Evolutionary conservation across 2,329 filamentous ascomycete species (phyloP), one percentile per base, ranked within the genome.

Genomic region (Paecilomyces niveus): DNA sequence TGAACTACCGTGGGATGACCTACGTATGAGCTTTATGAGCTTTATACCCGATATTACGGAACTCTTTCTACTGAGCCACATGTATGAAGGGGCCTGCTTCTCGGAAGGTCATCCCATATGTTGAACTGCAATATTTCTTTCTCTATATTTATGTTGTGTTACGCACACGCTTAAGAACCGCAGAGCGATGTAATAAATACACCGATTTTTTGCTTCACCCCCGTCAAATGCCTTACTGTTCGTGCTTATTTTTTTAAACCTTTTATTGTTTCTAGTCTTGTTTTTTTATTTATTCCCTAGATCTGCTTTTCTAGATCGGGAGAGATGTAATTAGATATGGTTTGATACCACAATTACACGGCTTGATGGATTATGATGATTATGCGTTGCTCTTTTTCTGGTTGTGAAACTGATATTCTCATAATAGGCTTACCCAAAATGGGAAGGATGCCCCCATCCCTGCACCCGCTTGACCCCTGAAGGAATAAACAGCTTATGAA

Each of bases 71-170:
- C 39, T 45, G 6, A 45, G 39, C n/a, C 7, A 18, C n/a, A 45
- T 45, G n/a, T 45, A 45, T 45, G 15, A 45, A 45, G n/a, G 32
- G n/a, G 39, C n/a, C 39, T 45, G n/a, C 3, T 45, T 45, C 39
- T 45, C 18, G 39, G 39, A n/a, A 45, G 39, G 39, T 45, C n/a
- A 45, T 45, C 39, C 18, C 15, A n/a, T n/a, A 45, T 45, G 35
- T 18, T 45, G 35, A n/a, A 18, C n/a, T 45, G 15, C 35, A 45
- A 13, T 45, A 45, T 45, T 45, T 15, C 7, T 57, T n/a, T 57
- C n/a, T 39, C 22, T 2, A 15, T 55, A 62, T 61, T 67, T 18
- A 68, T 31, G 55, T 15, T 10, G 29, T 61, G 22, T 63, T 63
- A 32, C 58, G 54, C 9, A 52, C 29, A 51, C 33, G 26, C 5